Evolutionary conservation across 2,329 filamentous ascomycete species (phyloP).

Genomic region (Hypoxylon sp.): DNA sequence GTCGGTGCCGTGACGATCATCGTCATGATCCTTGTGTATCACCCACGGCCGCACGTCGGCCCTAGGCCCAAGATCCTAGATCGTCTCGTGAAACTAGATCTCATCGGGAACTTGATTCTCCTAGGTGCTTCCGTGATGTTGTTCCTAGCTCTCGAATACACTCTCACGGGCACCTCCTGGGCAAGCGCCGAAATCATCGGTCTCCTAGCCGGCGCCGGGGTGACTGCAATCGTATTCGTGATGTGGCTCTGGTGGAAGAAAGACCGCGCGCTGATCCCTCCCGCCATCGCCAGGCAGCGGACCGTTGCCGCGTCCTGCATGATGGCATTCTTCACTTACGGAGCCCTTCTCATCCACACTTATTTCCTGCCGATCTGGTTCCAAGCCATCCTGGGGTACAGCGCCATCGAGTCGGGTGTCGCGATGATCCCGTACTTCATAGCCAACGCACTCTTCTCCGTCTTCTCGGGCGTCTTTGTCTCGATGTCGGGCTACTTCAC

Average conservation of each 20-base stretch:
- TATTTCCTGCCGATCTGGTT: conserved; percentile 64
- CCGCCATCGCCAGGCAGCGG: conserved; percentile 60
- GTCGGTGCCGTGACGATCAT: conserved; percentile 56
- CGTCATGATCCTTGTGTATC: conserved; percentile 52
- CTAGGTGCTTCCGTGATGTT: conserved; percentile 62
- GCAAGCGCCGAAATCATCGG: conserved; percentile 61
- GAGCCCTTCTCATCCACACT: conserved; percentile 59
- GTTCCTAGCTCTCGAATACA: conserved; percentile 65
- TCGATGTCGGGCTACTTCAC: conserved; percentile 48
- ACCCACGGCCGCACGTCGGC: conserved; percentile 44
- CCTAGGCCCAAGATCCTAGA: conserved; percentile 43
- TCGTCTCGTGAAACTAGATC: conserved; percentile 53
- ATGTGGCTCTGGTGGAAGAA: conserved; percentile 57
- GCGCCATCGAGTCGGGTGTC: conserved; percentile 48
- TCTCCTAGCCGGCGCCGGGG: conserved; percentile 50
- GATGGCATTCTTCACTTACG: conserved; percentile 60
- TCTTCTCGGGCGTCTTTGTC: conserved; percentile 48
- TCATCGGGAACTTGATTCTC: conserved; percentile 61
- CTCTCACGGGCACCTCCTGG: conserved; percentile 62
- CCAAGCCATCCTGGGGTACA: conserved; percentile 54
- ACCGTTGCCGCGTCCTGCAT: conserved; percentile 59
- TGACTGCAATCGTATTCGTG: conserved; percentile 53
- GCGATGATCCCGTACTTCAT: conserved; percentile 50
- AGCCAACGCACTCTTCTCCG: conserved; percentile 46
- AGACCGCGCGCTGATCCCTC: conserved; percentile 62